Base-by-base conservation (phyloP, 1,284 basidiomycete species). In the Chalciporus sp. region DNA sequence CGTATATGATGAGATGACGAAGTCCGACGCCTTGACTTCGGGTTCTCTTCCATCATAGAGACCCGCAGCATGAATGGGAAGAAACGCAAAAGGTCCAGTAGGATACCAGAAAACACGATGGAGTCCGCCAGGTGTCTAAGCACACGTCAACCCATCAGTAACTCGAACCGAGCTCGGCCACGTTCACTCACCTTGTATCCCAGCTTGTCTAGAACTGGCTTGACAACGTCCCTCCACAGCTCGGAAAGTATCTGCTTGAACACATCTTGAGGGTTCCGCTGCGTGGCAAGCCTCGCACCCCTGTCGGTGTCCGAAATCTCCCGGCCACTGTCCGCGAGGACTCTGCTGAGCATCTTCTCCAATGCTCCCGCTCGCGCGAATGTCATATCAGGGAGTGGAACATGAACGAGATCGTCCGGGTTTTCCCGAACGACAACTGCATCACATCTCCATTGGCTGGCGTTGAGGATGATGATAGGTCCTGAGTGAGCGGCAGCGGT, bases 51-150 rank as follows among this genome's bases (percentile, higher is more conserved):
- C 29, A 9, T 41, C 51, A 19, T 52, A 41, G 35, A 41, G 27
- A 17, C 44, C 51, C 16, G 51, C 51, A 10, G 51, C 51, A 12
- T 52, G 51, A n/a, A 52, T 52, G 29, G 51, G 51, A 26, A 42
- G 44, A 23, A 47, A 47, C 11, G 20, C 43, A 26, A 52, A 52
- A 8, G 51, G 51, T 7, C 44, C 51, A 33, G 39, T 52, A 7
- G 51, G 51, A 39, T 41, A 49, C 48, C 45, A 52, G 27, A 48
- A 48, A 26, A 52, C 19, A 23, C 31, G 51, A 28, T 7, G 51
- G n/a, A 42, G 12, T 42, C 35, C 41, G 17, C 41, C 20, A 28
- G 37, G 20, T 19, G 27, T 23, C 47, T 49, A 20, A 9, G n/a
- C 19, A 31, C 11, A 12, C 7, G 23, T 23, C 23, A 23, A 6